Conservation (phyloP, 2,329 filamentous ascomycete genomes). For the Didymella pinodella region DNA sequence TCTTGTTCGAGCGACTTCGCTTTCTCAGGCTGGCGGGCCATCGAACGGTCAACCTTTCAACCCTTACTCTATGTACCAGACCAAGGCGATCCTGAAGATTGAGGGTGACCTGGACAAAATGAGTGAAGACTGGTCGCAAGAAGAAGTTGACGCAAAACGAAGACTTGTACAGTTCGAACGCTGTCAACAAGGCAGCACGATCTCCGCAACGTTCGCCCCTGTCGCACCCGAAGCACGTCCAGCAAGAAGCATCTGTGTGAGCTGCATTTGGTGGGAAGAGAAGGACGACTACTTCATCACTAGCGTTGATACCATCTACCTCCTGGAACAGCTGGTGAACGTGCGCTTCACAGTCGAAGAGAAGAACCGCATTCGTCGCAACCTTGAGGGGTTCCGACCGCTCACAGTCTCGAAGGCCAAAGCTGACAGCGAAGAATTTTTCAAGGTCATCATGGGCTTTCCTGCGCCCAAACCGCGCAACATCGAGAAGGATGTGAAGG, state of each 20-base stretch:
- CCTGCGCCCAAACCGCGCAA: constrained; percentile 94
- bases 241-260: constrained; percentile 89
- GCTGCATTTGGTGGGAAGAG: constrained; percentile 97
- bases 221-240: constrained; percentile 81
- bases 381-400: constrained; percentile 92
- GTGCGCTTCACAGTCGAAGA: constrained; percentile 93
- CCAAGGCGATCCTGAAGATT: constrained; percentile 84
- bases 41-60: constrained; percentile 65
- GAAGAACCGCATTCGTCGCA: constrained; percentile 96
- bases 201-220: constrained; percentile 80
- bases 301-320: constrained; percentile 93
- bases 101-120: constrained; percentile 85
- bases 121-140: constrained; percentile 81
- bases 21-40: constrained; percentile 62
- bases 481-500: constrained; percentile 99
- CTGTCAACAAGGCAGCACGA: constrained; percentile 80
- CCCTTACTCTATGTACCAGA: constrained; percentile 79
- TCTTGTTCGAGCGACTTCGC: constrained; percentile 72
- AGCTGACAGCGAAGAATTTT: constrained; percentile 92
- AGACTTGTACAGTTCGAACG: constrained; percentile 90
- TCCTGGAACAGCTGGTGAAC: constrained; percentile 90
- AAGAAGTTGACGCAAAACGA: constrained; percentile 80
- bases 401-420: constrained; percentile 94
- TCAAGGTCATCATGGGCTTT: constrained; percentile 99
- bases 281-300: constrained; percentile 92